A percentile compares a stretch with the other conserved stretches of the same genome.
phyloP scores from a whole-genome alignment of 345 rosid species.

The Kandelia obovata region DNA sequence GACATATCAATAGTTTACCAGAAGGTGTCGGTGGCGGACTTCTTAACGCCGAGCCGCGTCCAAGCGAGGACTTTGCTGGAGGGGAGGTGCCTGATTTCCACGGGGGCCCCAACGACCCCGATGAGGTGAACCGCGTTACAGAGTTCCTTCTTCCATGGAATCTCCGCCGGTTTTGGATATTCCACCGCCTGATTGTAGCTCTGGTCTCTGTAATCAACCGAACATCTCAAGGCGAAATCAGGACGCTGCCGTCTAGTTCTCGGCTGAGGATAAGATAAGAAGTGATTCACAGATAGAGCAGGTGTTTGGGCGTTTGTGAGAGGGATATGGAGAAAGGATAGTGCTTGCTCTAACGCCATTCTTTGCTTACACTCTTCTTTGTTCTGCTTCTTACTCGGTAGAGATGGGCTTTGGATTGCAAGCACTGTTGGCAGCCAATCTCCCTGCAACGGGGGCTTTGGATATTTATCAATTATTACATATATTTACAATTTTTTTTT shows the following conservation, averaged over 20 bases:
- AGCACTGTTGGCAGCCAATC: not conserved
- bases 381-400: not conserved
- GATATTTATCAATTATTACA: not conserved
- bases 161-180: constrained; percentile 34
- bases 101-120: constrained; percentile 45
- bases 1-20: constrained; percentile 30
- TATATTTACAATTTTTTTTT: no score
- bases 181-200: constrained; percentile 21
- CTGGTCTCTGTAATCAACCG: constrained; percentile 30
- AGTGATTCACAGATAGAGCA: not conserved
- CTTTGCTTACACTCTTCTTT: not conserved
- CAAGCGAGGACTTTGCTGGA: constrained; percentile 58
- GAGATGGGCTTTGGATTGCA: not conserved
- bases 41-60: constrained; percentile 53
- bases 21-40: constrained; percentile 45
- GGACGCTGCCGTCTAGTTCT: not conserved
- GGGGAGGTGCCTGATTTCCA: constrained; percentile 51
- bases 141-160: constrained; percentile 62
- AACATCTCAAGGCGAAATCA: constrained; percentile 30
- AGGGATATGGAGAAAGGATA: constrained; percentile 13
- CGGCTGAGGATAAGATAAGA: not conserved
- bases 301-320: constrained; percentile 8
- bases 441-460: not conserved
- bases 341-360: constrained; percentile 34
- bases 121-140: constrained; percentile 51